Conservation (phyloP, 768 basidiomycete species). For the Podaxis sp. region DNA sequence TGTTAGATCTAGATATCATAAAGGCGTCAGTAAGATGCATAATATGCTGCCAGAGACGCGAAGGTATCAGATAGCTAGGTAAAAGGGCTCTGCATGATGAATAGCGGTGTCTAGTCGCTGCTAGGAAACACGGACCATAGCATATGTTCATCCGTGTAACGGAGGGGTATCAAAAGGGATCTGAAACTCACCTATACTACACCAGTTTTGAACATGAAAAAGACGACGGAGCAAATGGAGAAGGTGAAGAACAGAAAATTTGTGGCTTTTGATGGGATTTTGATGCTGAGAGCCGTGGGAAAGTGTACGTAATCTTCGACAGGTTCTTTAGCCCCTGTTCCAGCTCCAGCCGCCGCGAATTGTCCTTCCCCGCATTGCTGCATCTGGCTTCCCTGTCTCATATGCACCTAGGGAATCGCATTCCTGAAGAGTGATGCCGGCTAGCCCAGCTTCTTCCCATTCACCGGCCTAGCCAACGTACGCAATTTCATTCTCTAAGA, state of each 20-base stretch:
- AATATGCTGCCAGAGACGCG: background rate
- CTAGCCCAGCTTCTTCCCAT: background rate
- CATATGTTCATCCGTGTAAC: constrained; percentile 56
- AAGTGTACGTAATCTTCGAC: background rate
- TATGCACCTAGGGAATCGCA: background rate
- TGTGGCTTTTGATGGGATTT: background rate
- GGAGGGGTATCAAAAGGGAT: constrained; percentile 14
- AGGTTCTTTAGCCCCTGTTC: too few species aligned
- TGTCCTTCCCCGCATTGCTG: background rate
- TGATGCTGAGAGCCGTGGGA: background rate
- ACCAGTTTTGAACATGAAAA: background rate
- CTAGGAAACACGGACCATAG: constrained; percentile 99
- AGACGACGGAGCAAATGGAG: background rate
- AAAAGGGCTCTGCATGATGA: constrained; percentile 65
- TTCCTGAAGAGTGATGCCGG: background rate
- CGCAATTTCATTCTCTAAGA: background rate
- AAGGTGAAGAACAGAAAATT: constrained; percentile 8
- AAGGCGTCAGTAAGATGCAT: background rate
- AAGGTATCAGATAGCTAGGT: constrained; percentile 71
- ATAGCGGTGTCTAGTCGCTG: constrained; percentile 91
- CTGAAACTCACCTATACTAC: constrained; percentile 3
- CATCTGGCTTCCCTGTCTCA: background rate
- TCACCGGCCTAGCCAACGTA: too few species aligned
- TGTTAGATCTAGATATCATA: background rate
- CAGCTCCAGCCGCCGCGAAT: background rate